These are phyloP conservation scores for Trapa incisa DNA, from an alignment of 345 rosid genomes.

Conservation along the genomic window DNA sequence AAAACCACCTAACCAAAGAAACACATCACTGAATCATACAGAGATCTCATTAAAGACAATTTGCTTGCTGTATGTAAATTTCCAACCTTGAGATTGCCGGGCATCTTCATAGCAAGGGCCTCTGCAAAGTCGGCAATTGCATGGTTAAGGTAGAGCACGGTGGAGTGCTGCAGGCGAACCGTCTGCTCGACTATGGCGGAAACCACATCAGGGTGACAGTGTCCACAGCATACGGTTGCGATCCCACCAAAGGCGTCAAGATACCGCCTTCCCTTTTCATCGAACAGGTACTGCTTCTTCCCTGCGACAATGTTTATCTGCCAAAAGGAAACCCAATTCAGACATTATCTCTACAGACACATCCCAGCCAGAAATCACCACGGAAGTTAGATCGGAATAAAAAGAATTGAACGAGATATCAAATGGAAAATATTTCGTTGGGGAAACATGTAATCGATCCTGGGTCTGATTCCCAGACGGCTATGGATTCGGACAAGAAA, in stretches of 20 bases:
- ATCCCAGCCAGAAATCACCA: too few relatives aligned
- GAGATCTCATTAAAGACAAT: too few relatives aligned
- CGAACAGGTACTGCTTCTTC: slow-evolving; percentile 91
- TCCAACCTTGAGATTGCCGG: slow-evolving; percentile 77
- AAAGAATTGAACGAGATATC: too few relatives aligned
- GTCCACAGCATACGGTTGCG: slow-evolving; percentile 92
- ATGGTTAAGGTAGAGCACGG: slow-evolving; percentile 69
- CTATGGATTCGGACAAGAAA: too few relatives aligned
- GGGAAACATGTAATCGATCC: too few relatives aligned
- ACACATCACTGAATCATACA: too few relatives aligned
- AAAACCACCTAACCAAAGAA: slow-evolving; percentile 56
- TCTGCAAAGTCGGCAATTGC: slow-evolving; percentile 81
- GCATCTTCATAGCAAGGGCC: slow-evolving; percentile 70
- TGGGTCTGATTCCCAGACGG: too few relatives aligned
- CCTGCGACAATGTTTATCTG: slow-evolving; percentile 88
- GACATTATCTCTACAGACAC: too few relatives aligned
- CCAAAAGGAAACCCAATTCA: background rate
- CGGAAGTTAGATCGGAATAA: too few relatives aligned
- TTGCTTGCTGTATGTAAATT: too few relatives aligned
- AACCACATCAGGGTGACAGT: slow-evolving; percentile 85
- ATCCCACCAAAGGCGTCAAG: slow-evolving; percentile 91
- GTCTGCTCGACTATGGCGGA: slow-evolving; percentile 56
- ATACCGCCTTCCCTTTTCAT: slow-evolving; percentile 68
- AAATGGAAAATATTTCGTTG: too few relatives aligned
- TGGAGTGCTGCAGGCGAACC: slow-evolving; percentile 80